phyloP scores from a whole-genome alignment of 768 basidiomycete species.

The Termitomyces sp. region DNA sequence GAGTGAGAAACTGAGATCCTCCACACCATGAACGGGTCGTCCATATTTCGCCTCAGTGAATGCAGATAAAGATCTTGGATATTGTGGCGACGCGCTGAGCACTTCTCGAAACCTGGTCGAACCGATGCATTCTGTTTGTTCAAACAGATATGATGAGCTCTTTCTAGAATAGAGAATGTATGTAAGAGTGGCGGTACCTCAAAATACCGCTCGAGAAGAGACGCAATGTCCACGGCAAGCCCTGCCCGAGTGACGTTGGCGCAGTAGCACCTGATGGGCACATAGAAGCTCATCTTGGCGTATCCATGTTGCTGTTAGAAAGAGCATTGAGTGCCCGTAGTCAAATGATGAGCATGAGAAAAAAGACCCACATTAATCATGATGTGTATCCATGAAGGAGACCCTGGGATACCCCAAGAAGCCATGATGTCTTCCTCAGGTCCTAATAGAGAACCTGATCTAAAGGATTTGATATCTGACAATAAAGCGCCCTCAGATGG shows the following conservation, averaged over 20 bases:
- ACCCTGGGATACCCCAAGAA: constrained; percentile 6
- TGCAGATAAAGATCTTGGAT: constrained; percentile 7
- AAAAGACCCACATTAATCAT: constrained; percentile 4
- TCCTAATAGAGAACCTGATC: neutral
- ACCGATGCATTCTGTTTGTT: neutral
- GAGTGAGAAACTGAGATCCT: constrained; percentile 5
- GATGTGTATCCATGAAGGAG: constrained; percentile 4
- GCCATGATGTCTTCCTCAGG: constrained; percentile 8
- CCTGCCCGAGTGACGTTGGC: constrained; percentile 8
- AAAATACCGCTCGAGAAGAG: constrained; percentile 6
- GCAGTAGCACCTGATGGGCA: constrained; percentile 7
- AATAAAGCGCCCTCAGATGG: neutral
- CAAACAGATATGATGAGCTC: neutral
- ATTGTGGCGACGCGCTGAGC: neutral
- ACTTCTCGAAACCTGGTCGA: constrained; percentile 2
- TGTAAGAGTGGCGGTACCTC: neutral
- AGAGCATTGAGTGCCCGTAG: neutral
- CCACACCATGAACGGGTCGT: constrained; percentile 5
- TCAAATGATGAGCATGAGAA: neutral
- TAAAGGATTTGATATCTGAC: constrained; percentile 3
- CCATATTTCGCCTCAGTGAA: constrained; percentile 1
- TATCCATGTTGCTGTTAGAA: constrained; percentile 8
- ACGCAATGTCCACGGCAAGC: constrained; percentile 8
- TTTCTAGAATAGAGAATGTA: neutral
- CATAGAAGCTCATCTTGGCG: constrained; percentile 1